Evolutionary conservation across 257 asterid genomes (phyloP).

Genomic region (Rauvolfia tetraphylla): DNA sequence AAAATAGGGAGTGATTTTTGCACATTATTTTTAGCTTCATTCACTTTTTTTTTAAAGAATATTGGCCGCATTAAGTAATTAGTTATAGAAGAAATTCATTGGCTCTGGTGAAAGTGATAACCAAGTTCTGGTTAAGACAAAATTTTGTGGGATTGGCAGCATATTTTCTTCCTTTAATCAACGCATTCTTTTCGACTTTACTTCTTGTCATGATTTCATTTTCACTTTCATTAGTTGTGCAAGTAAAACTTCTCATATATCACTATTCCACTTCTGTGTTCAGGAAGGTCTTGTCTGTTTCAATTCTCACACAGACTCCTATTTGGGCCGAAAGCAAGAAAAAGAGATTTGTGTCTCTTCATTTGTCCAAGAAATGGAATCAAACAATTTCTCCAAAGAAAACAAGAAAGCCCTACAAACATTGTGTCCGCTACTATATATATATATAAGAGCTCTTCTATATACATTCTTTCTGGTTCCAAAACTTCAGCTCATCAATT

Average conservation of each 20-base stretch:
- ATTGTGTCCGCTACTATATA: background rate
- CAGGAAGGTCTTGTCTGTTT: background rate
- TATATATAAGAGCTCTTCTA: too few relatives aligned
- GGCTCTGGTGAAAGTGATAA: background rate
- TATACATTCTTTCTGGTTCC: too few relatives aligned
- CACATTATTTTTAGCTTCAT: too few relatives aligned
- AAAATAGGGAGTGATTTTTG: too few relatives aligned
- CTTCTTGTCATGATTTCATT: too few relatives aligned
- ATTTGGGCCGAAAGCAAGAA: constrained; percentile 4
- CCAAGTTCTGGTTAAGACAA: background rate
- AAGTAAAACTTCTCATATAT: background rate
- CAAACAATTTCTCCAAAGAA: background rate
- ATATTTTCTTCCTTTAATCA: background rate
- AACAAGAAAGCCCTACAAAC: constrained; percentile 1
- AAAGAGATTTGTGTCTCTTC: too few relatives aligned
- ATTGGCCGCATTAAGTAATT: too few relatives aligned
- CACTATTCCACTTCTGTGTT: background rate
- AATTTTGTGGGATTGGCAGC: background rate
- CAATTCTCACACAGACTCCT: too few relatives aligned
- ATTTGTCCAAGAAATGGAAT: background rate
- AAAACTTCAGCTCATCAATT: too few relatives aligned
- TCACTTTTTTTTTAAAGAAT: too few relatives aligned
- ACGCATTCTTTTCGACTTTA: too few relatives aligned
- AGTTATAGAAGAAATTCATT: background rate
- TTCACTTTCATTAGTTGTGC: background rate